Percentiles rank a stretch among this genome's conserved stretches.
These are phyloP conservation scores for Pleurotus tuber-regium DNA, from an alignment of 768 basidiomycete species.

Conservation along the genomic window DNA sequence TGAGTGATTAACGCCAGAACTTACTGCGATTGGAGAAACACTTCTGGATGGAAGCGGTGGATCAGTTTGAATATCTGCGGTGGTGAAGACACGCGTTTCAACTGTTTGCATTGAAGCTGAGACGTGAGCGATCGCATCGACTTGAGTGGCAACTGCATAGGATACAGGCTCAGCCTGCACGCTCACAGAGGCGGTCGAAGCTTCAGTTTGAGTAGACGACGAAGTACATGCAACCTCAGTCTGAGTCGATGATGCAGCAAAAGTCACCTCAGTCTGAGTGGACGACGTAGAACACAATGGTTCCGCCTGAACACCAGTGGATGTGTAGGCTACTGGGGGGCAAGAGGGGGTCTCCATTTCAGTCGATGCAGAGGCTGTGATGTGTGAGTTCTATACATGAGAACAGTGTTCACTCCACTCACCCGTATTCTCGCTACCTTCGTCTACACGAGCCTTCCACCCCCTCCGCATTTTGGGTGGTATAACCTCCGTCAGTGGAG, in stretches of 20 bases:
- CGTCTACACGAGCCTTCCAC: conserved; percentile 51
- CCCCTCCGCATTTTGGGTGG: conserved; percentile 67
- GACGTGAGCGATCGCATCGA: conserved; percentile 4
- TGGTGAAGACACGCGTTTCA: conserved; percentile 15
- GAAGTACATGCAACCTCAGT: too few species aligned
- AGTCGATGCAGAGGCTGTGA: not conserved
- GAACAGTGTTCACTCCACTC: conserved; percentile 22
- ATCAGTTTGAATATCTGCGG: conserved; percentile 21
- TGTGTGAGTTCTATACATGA: conserved; percentile 6
- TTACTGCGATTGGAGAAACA: conserved; percentile 3
- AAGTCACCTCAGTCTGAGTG: conserved; percentile 34
- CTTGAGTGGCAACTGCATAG: conserved; percentile 21
- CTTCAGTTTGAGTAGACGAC: conserved; percentile 34
- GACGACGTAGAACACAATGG: conserved; percentile 32
- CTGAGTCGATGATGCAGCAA: too few species aligned
- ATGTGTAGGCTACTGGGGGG: conserved; percentile 25
- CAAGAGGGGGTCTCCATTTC: conserved; percentile 10
- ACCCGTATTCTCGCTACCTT: conserved; percentile 37
- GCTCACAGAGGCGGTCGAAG: conserved; percentile 14
- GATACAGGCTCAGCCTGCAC: conserved; percentile 20
- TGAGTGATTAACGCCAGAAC: not conserved
- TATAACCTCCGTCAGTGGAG: conserved; percentile 33
- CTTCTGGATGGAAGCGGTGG: not conserved
- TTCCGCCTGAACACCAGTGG: conserved; percentile 45
- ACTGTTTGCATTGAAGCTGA: conserved; percentile 18